These are phyloP conservation scores for Starmerella bombicola DNA, from an alignment of 805 yeast genomes.

Conservation along the genomic window DNA sequence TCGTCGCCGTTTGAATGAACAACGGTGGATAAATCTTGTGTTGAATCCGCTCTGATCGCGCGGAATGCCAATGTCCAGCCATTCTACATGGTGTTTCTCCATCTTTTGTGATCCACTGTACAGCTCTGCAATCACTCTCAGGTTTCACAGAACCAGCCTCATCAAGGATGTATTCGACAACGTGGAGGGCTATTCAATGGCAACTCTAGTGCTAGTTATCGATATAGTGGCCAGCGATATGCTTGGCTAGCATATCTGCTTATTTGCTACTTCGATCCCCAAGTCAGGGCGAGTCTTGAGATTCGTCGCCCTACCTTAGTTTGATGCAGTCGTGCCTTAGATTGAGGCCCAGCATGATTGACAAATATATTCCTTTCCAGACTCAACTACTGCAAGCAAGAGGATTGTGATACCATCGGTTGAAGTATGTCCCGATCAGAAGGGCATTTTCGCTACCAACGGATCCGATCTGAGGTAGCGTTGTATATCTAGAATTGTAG, in stretches of 20 bases:
- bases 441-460: no score
- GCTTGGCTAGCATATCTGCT: constrained; percentile 52
- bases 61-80: constrained; percentile 76
- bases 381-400: no score
- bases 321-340: no score
- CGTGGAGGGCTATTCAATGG: constrained; percentile 93
- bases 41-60: constrained; percentile 96
- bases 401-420: no score
- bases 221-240: constrained; percentile 79
- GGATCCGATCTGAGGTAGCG: no score
- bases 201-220: constrained; percentile 94
- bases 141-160: constrained; percentile 72
- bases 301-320: no score
- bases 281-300: constrained; percentile 66
- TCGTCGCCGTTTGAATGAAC: constrained; percentile 90
- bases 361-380: no score
- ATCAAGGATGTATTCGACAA: constrained; percentile 78
- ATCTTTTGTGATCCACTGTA: constrained; percentile 88
- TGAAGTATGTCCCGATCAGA: no score
- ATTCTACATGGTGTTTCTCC: constrained; percentile 82
- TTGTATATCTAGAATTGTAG: constrained; percentile 63
- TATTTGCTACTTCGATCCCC: constrained; percentile 84
- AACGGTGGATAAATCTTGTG: constrained; percentile 69
- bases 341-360: no score
- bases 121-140: constrained; percentile 87